These are phyloP conservation scores for Mucor indicus DNA, from an alignment of 371 early-diverging fungal genomes.

Conservation along the genomic window DNA sequence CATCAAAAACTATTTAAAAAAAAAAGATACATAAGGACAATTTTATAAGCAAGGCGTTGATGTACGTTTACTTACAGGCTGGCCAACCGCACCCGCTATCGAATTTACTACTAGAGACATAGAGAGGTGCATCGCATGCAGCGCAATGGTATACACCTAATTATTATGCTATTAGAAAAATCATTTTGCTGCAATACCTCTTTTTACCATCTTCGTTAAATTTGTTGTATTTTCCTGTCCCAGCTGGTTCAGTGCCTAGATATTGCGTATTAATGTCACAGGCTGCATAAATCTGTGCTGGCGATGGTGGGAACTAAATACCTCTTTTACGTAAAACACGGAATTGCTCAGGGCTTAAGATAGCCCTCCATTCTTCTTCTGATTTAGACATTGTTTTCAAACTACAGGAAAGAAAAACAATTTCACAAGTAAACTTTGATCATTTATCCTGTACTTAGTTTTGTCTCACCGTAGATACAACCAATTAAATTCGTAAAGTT, in stretches of 20 bases:
- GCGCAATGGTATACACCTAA: constrained; percentile 84
- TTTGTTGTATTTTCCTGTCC: constrained; percentile 86
- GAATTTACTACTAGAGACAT: constrained; percentile 88
- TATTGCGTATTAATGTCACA: no score
- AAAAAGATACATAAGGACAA: no score
- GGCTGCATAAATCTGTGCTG: no score
- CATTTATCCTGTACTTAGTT: no score
- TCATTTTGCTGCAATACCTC: background rate
- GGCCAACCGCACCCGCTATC: constrained; percentile 93
- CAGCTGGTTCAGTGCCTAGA: constrained; percentile 83
- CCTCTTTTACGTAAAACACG: constrained; percentile 84
- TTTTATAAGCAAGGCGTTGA: no score
- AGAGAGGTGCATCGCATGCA: constrained; percentile 86
- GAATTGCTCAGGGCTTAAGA: constrained; percentile 86
- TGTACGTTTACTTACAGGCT: constrained; percentile 72
- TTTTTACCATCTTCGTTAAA: constrained; percentile 49
- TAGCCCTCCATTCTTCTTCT: constrained; percentile 80
- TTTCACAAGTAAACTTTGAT: no score
- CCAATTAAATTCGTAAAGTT: no score
- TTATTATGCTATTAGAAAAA: no score
- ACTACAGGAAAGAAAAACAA: no score
- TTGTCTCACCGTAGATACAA: no score
- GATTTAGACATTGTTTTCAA: no score
- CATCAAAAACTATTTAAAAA: constrained; percentile 82
- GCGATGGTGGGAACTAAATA: background rate